Conservation (phyloP, 2,329 filamentous ascomycete genomes). For the Aspergillus pseudotamarii region DNA sequence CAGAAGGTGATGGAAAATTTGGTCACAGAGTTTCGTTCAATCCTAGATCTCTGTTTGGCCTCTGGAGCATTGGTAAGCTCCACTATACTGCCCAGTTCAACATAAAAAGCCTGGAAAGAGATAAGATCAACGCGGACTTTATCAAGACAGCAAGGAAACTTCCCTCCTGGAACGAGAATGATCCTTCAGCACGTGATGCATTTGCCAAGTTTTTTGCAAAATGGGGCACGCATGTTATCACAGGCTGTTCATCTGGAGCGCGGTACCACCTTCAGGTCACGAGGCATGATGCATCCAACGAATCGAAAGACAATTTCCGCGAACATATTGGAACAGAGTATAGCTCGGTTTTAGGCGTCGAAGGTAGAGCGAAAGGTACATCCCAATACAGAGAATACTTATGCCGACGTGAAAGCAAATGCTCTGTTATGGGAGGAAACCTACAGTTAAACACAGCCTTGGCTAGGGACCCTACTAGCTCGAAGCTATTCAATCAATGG, state of each 20-base stretch:
- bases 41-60: not conserved
- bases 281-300: constrained; percentile 1
- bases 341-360: not conserved
- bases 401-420: constrained; percentile 1
- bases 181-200: constrained; percentile 1
- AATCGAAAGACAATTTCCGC: constrained; percentile 1
- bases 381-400: constrained; percentile 3
- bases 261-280: constrained; percentile 1
- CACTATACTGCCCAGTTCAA: constrained; percentile 3
- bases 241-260: constrained; percentile 1
- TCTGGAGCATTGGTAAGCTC: constrained; percentile 1
- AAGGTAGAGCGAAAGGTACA: constrained; percentile 2
- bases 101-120: not conserved
- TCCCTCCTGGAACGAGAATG: not conserved
- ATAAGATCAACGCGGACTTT: not conserved
- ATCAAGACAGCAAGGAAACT: constrained; percentile 1
- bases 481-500: not conserved
- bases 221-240: constrained; percentile 4
- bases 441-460: not conserved
- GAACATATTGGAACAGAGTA: constrained; percentile 4
- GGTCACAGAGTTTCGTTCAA: not conserved
- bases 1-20: constrained; percentile 1
- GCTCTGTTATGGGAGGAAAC: constrained; percentile 2
- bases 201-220: constrained; percentile 1
- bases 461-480: constrained; percentile 1